These are phyloP conservation scores for Hansenula lynferdii DNA, from an alignment of 1,139 yeast genomes.

Conservation along the genomic window DNA sequence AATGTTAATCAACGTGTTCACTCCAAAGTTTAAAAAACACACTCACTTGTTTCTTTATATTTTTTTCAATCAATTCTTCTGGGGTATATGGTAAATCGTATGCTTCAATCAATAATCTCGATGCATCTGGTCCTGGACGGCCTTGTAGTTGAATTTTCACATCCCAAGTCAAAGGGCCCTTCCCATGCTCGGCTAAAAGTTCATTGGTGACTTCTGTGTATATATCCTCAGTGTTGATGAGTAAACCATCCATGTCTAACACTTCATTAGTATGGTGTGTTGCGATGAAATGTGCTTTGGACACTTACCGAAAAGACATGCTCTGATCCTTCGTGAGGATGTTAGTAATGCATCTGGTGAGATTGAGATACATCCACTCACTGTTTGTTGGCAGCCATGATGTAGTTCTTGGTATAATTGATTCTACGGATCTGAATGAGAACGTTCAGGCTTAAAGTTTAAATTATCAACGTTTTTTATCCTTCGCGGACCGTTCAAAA, in stretches of 20 bases:
- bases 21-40: no score
- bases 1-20: no score
- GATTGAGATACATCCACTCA: no score
- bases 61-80: slow-evolving; percentile 47
- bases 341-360: no score
- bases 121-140: slow-evolving; percentile 74
- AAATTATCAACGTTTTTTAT: no score
- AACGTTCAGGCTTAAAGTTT: no score
- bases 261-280: no score
- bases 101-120: slow-evolving; percentile 59
- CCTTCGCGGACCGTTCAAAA: no score
- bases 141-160: slow-evolving; percentile 86
- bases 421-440: no score
- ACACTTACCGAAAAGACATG: slow-evolving; percentile 83
- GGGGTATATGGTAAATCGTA: slow-evolving; percentile 64
- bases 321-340: slow-evolving; percentile 34
- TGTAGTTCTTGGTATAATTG: no score
- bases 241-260: slow-evolving; percentile 95
- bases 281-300: no score
- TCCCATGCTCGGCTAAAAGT: slow-evolving; percentile 60
- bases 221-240: slow-evolving; percentile 85
- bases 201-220: slow-evolving; percentile 75
- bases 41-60: slow-evolving; percentile 44
- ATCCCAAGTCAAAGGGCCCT: slow-evolving; percentile 85
- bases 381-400: no score